phyloP scores from a whole-genome alignment of 176 grass and related monocot species.

The Typha latifolia region DNA sequence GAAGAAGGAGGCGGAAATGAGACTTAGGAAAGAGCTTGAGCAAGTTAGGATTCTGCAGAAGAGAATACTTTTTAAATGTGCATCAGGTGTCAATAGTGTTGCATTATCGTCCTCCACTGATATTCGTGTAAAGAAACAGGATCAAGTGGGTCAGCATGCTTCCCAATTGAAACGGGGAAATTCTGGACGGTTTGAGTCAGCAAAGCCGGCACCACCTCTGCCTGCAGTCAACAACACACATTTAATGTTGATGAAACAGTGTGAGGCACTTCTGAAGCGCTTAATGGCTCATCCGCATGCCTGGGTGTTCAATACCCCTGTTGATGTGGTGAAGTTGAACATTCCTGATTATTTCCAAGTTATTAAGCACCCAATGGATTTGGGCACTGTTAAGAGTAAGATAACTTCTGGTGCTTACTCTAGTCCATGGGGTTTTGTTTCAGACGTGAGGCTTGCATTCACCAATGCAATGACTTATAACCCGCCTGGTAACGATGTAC shows the following conservation, averaged over 20 bases:
- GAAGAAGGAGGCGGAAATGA: constrained; percentile 47
- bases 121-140: constrained; percentile 22
- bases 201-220: constrained; percentile 8
- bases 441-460: constrained; percentile 86
- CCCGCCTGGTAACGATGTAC: constrained; percentile 52
- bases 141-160: constrained; percentile 16
- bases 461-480: constrained; percentile 83
- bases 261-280: constrained; percentile 63
- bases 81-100: constrained; percentile 23
- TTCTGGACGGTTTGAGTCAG: constrained; percentile 30
- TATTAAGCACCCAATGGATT: constrained; percentile 87
- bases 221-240: constrained; percentile 31
- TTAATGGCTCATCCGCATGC: constrained; percentile 46
- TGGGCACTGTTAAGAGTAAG: constrained; percentile 76
- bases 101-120: constrained; percentile 15
- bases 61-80: constrained; percentile 28
- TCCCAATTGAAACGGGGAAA: constrained; percentile 34
- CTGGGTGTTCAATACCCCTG: constrained; percentile 59
- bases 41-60: constrained; percentile 45
- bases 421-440: constrained; percentile 60
- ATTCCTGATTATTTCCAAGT: constrained; percentile 89
- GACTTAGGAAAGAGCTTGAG: constrained; percentile 50
- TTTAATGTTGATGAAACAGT: constrained; percentile 49
- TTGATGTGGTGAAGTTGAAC: constrained; percentile 65
- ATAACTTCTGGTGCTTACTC: constrained; percentile 45